phyloP scores from a whole-genome alignment of 768 basidiomycete genomes.

The Rhizopogon vulgaris region DNA sequence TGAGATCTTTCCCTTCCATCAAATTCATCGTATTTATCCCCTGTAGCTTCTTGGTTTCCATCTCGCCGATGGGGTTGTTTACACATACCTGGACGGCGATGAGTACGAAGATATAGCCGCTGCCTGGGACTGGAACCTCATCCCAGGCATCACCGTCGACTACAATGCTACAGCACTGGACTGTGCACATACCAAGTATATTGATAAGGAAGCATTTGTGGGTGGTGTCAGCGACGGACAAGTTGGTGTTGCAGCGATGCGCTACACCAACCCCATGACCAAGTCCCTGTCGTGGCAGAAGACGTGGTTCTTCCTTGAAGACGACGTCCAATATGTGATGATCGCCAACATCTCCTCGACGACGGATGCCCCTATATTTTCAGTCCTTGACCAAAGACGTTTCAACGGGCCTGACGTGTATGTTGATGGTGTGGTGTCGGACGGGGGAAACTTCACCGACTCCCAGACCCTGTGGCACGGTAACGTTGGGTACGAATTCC shows the following conservation, averaged over 20 bases:
- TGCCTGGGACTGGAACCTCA: slow-evolving; percentile 73
- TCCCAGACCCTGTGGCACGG: slow-evolving; percentile 55
- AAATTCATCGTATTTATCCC: background rate
- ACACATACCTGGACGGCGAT: slow-evolving; percentile 57
- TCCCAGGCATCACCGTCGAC: slow-evolving; percentile 67
- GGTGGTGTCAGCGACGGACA: slow-evolving; percentile 58
- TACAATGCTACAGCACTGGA: slow-evolving; percentile 49
- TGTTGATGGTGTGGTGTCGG: slow-evolving; percentile 29
- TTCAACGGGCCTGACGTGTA: slow-evolving; percentile 33
- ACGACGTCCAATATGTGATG: slow-evolving; percentile 61
- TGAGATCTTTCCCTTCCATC: slow-evolving; percentile 16
- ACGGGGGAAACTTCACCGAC: slow-evolving; percentile 1
- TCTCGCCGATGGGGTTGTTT: slow-evolving; percentile 56
- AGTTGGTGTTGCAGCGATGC: slow-evolving; percentile 58
- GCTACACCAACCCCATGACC: slow-evolving; percentile 60
- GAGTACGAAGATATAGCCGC: slow-evolving; percentile 73
- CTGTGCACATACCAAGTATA: slow-evolving; percentile 37
- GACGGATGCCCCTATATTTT: slow-evolving; percentile 43
- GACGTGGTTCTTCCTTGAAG: slow-evolving; percentile 66
- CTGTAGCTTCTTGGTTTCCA: slow-evolving; percentile 60
- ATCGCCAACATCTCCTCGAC: slow-evolving; percentile 44
- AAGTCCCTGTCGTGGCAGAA: slow-evolving; percentile 56
- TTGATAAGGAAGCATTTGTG: slow-evolving; percentile 52
- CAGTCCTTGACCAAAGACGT: slow-evolving; percentile 63
- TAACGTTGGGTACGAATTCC: slow-evolving; percentile 55